Base-by-base conservation (phyloP, 2,329 filamentous ascomycete genomes). In the Colletotrichum tropicale region DNA sequence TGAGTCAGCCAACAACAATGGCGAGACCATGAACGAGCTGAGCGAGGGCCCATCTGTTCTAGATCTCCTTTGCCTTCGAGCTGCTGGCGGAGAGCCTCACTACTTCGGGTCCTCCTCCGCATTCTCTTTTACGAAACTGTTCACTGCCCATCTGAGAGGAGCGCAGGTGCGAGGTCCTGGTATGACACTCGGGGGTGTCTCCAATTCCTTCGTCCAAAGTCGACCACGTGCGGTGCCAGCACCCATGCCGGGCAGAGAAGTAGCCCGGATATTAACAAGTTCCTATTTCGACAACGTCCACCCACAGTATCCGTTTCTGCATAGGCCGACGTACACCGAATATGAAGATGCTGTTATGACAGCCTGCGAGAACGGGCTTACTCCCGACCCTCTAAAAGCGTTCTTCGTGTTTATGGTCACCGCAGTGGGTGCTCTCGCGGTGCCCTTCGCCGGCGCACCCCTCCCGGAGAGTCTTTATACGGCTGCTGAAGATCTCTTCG, bases 31-130 rank as follows among this genome's bases (percentile, higher is more conserved):
- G 10, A 13, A 13, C 6, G 43, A 52, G 12, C 43, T 52, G 43
- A 52, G 43, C n/a, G 43, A 52, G n/a, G 43, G n/a, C 6, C n/a
- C 43, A 52, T 21, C 43, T 8, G 43, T 52, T 0, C n/a, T 52
- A 52, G 43, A 52, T 6, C 55, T 28, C 13, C 55, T 58, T 26
- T 58, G 21, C 24, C 55, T 58, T 24, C 55, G 55, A 58, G 21
- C 26, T 58, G 55, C 55, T 18, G 55, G 62, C 6, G 74, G 71
- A 13, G 81, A 81, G 55, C 81, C 81, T 7, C 78, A 80, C 8
- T 82, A 81, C 64, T 60, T 82, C 21, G 81, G 81, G 5, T 75
- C 81, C 5, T 82, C 81, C 6, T 82, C 81, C 1, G 74, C 77
- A 6, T 81, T 82, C 70, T 78, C 81, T 6, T 82, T 82, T 26